Base-by-base conservation (phyloP, 1,284 basidiomycete genomes). In the Cystobasidiaceae sp. region DNA sequence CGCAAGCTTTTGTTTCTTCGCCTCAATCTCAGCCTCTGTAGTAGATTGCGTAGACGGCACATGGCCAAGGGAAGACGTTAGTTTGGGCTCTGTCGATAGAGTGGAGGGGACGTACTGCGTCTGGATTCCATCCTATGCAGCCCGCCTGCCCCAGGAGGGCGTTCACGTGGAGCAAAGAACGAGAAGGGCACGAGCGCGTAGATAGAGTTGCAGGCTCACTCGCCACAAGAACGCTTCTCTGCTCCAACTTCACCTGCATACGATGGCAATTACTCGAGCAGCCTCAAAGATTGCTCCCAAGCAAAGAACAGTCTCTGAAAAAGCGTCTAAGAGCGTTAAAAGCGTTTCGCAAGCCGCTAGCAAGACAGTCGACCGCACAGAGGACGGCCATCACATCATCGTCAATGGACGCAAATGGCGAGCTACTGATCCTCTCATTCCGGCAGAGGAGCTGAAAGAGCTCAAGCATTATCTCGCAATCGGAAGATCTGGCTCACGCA, bases 1-100 rank as follows among this genome's bases (percentile, higher is more conserved):
- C 50, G 85, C 90, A 44, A 97, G 85, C 77, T 92, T 93, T 6
- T 86, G 85, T 67, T 87, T 82, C 79, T 97, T 98, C 43, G 87
- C 89, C 78, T 93, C 91, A 68, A 97, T 90, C 79, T 97, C 93
- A 72, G 86, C 83, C 50, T 68, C 60, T 67, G 30, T 30, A 19
- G 30, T 5, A 25, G n/a, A n/a, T n/a, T n/a, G n/a, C n/a, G n/a
- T n/a, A 39, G n/a, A n/a, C 3, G n/a, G n/a, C n/a, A 43, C 39
- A 41, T 17, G 39, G 19, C 54, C 11, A 51, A n/a, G n/a, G n/a
- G n/a, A n/a, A n/a, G n/a, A n/a, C n/a, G n/a, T n/a, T n/a, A n/a
- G n/a, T n/a, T n/a, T n/a, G n/a, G n/a, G n/a, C 27, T 30, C 11
- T n/a, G n/a, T n/a, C n/a, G n/a, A n/a, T n/a, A n/a, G n/a, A n/a